Evolutionary conservation across 2,329 filamentous ascomycete species (phyloP).

Genomic region (Drechslera avenae): DNA sequence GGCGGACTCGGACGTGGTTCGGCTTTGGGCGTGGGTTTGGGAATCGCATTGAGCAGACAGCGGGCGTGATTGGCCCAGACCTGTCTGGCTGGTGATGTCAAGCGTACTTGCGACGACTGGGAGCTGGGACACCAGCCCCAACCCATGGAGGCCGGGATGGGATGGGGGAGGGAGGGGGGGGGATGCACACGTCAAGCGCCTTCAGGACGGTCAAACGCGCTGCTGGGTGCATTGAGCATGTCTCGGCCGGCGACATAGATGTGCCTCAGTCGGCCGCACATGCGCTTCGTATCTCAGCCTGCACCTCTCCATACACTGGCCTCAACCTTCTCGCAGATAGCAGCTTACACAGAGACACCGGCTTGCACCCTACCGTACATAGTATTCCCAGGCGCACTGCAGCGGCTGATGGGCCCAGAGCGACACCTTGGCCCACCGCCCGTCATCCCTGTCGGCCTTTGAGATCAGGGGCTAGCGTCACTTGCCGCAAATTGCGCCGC

Average conservation of each 20-base stretch:
- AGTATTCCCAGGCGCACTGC: conserved; percentile 2
- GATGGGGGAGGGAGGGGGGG: no score
- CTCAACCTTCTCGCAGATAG: background rate
- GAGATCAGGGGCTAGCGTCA: conserved; percentile 17
- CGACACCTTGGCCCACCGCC: conserved; percentile 22
- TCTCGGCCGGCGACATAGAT: conserved; percentile 13
- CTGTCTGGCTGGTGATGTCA: conserved; percentile 33
- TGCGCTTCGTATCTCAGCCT: conserved; percentile 1
- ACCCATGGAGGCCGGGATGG: conserved; percentile 17
- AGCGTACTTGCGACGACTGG: conserved; percentile 24
- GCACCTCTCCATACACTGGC: background rate
- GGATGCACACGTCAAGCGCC: conserved; percentile 33
- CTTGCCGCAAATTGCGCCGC: conserved; percentile 38
- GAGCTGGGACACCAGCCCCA: conserved; percentile 35
- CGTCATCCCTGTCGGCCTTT: conserved; percentile 13
- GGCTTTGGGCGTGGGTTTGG: background rate
- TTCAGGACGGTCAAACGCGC: conserved; percentile 18
- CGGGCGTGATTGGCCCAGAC: conserved; percentile 3
- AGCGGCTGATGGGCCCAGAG: conserved; percentile 20
- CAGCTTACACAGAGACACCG: conserved; percentile 1
- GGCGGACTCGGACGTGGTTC: conserved; percentile 1
- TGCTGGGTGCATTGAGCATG: conserved; percentile 15
- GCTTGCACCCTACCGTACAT: conserved; percentile 1
- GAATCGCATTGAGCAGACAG: background rate
- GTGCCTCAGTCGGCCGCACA: conserved; percentile 13